Evolutionary conservation across 768 basidiomycete species (phyloP), one percentile per base, ranked within the genome.

Genomic region (Kwoniella europaea): DNA sequence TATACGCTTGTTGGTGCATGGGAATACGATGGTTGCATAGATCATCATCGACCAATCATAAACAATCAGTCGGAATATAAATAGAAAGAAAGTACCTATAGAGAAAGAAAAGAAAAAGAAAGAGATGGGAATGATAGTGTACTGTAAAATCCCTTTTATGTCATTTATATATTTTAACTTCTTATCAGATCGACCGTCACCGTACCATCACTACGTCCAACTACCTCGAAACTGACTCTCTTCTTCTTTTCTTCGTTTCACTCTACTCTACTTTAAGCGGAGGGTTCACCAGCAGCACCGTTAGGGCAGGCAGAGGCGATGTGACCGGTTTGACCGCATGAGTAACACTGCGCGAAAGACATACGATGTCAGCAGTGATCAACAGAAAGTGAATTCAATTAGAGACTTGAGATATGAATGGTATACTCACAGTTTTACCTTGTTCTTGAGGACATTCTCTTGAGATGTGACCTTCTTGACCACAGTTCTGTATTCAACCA

Each of bases 401-500:
- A n/a, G n/a, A n/a, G n/a, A n/a, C n/a, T n/a, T n/a, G n/a, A n/a
- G n/a, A n/a, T n/a, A n/a, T n/a, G n/a, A n/a, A n/a, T n/a, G n/a
- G 50, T 35, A 7, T 1, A 70, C 77, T 76, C 60, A 80, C 79
- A 57, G 72, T 78, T 67, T 74, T 71, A 69, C 74, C 77, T 63
- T 76, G 74, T 69, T 75, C 75, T 69, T 78, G 74, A 57, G 82
- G 79, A 79, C 84, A 84, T 67, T 79, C 82, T 67, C 79, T 73
- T 72, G 82, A 81, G 76, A 84, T 80, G 79, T 84, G 84, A 55
- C 84, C 84, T 61, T 79, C 74, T 75, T 84, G 76, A 60, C 80
- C 80, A 74, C 84, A 84, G 82, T 84, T 83, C 82, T 83, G 66
- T 35, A 24, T 42, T 10, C 35, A 3, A 41, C 20, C 4, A 52